Base-by-base conservation (phyloP, 768 basidiomycete species). In the Leccinum longicurvipes region DNA sequence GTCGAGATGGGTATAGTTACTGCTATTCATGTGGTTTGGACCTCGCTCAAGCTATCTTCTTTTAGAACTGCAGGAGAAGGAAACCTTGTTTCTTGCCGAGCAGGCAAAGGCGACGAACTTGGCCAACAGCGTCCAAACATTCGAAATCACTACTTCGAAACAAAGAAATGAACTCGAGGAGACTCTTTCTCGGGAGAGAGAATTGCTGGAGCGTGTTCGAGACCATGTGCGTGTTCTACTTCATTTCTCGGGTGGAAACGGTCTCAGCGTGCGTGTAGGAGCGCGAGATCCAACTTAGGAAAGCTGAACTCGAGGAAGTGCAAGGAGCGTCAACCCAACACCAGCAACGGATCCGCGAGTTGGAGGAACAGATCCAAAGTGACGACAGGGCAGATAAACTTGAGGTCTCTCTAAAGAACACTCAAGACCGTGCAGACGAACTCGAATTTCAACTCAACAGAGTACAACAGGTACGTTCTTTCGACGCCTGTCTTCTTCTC, bases 371-470 rank as follows among this genome's bases (percentile, higher is more conserved):
- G 60, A 85, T 93, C 21, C 84, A 92, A 68, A 85, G 82, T 57
- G 91, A 93, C 65, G 89, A 93, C 69, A 85, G 88, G 41, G 84
- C 85, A 15, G 91, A 91, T 59, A 79, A 79, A 42, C 72, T 92
- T 24, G 90, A 92, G 66, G 73, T 74, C 45, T 86, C 86, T 8
- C 73, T 93, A 47, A 86, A 85, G 65, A 85, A 91, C 63, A 86
- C 86, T 24, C 89, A 91, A 63, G 84, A 93, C 63, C 86, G 86
- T 53, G 87, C 87, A 5, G 90, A 89, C 56, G 89, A 91, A 65
- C 79, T 93, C 9, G 91, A 92, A 63, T 88, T 91, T 63, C 89
- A 89, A 64, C 74, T 93, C 19, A 84, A 86, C 12, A 90, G 87
- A 66, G 73, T 87, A 39, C 89, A 85, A 64, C 91, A 92, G 82